Percentiles rank a stretch among this genome's conserved stretches.
Evolutionary conservation across 306 rosid genomes (phyloP).

Genomic region (Urtica urens): DNA sequence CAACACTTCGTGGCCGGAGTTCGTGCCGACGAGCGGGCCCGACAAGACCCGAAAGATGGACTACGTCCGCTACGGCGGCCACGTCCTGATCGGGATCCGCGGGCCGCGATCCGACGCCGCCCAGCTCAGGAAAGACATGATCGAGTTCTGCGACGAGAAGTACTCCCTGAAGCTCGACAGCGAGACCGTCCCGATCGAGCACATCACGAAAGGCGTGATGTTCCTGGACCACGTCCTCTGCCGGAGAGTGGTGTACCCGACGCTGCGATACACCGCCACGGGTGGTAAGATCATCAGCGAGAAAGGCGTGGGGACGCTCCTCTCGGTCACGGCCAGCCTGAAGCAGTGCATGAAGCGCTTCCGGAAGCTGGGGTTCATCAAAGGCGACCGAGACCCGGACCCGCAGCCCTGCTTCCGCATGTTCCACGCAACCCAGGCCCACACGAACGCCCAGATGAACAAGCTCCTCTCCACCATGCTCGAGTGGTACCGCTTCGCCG

Average conservation of each 20-base stretch:
- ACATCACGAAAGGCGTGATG: constrained; percentile 93
- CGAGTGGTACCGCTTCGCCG: constrained; percentile 95
- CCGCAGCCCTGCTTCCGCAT: constrained; percentile 97
- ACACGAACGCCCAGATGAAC: constrained; percentile 96
- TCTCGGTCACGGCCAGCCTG: constrained; percentile 87
- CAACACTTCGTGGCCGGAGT: constrained; percentile 98
- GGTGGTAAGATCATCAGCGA: constrained; percentile 95
- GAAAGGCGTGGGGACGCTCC: constrained; percentile 92
- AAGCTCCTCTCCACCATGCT: constrained; percentile 81
- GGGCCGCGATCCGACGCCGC: constrained; percentile 92
- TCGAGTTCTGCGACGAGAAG: constrained; percentile 88
- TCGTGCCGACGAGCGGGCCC: constrained; percentile 95
- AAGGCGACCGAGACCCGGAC: constrained; percentile 94
- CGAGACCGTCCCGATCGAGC: constrained; percentile 88
- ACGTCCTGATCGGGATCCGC: constrained; percentile 72
- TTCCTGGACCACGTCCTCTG: constrained; percentile 91
- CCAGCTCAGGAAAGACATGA: constrained; percentile 66
- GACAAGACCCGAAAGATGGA: constrained; percentile 96
- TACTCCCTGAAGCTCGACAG: constrained; percentile 84
- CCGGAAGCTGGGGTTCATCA: constrained; percentile 71
- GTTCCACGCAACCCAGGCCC: constrained; percentile 98
- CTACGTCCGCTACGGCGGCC: constrained; percentile 77
- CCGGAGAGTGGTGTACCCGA: constrained; percentile 88
- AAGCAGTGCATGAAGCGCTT: constrained; percentile 87
- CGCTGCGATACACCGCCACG: constrained; percentile 86